These are phyloP conservation scores for Paraconiothyrium brasiliense DNA, from an alignment of 2,329 filamentous ascomycete genomes.

Conservation along the genomic window DNA sequence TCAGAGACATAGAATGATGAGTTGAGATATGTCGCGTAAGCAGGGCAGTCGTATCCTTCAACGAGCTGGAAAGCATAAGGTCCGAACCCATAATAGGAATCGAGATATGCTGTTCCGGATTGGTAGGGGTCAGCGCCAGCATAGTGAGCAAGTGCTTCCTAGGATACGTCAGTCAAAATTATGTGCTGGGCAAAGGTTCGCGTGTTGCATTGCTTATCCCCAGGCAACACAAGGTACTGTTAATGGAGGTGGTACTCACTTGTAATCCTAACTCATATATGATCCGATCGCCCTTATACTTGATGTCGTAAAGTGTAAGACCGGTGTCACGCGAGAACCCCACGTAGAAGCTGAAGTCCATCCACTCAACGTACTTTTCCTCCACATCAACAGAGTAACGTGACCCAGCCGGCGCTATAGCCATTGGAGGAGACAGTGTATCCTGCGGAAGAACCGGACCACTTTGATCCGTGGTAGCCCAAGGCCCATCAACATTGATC, in stretches of 20 bases:
- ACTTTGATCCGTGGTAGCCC: conserved; percentile 56
- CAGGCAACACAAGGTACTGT: no score
- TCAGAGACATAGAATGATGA: conserved; percentile 51
- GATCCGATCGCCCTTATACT: conserved; percentile 63
- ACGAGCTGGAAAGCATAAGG: conserved; percentile 56
- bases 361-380: conserved; percentile 60
- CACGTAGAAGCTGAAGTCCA: conserved; percentile 64
- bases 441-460: conserved; percentile 56
- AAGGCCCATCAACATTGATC: conserved; percentile 59
- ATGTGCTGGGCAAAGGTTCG: neutral
- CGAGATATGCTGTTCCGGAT: conserved; percentile 58
- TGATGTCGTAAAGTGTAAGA: conserved; percentile 61
- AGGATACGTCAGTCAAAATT: neutral
- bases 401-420: conserved; percentile 54
- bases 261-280: conserved; percentile 65
- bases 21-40: conserved; percentile 62
- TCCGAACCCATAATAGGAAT: conserved; percentile 61
- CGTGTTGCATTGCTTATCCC: no score
- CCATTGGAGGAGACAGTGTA: conserved; percentile 62
- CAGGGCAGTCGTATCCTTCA: conserved; percentile 63
- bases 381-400: conserved; percentile 57
- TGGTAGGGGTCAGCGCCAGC: conserved; percentile 60
- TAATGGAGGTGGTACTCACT: neutral
- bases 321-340: conserved; percentile 60
- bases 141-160: conserved; percentile 64